phyloP scores from a whole-genome alignment of 1,284 basidiomycete species.

The Ceratobasidium sp. region DNA sequence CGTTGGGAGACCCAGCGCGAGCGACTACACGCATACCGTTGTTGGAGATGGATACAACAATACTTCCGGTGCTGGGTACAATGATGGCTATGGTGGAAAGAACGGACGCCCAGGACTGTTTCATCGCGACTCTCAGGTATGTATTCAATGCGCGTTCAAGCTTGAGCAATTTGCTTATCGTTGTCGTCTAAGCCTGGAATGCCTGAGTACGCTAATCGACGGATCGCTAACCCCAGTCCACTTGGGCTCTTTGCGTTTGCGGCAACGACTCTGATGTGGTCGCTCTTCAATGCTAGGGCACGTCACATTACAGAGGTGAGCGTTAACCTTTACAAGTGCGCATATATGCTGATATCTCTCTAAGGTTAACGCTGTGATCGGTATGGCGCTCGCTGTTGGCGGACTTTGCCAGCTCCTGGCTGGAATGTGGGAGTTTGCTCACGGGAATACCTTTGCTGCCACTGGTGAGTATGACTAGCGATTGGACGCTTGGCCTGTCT shows the following conservation, averaged over 20 bases:
- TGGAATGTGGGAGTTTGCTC: constrained; percentile 54
- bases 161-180: not conserved
- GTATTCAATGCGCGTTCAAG: not conserved
- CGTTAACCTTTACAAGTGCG: constrained; percentile 50
- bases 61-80: not conserved
- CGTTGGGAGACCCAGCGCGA: not conserved
- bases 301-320: constrained; percentile 48
- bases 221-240: constrained; percentile 42
- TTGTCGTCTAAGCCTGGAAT: constrained; percentile 18
- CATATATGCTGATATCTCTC: constrained; percentile 56
- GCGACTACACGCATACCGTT: not conserved
- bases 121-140: constrained; percentile 30
- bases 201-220: constrained; percentile 25
- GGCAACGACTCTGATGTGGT: constrained; percentile 58
- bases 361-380: constrained; percentile 58
- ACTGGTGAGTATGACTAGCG: constrained; percentile 52
- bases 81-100: constrained; percentile 12
- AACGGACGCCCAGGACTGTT: constrained; percentile 24
- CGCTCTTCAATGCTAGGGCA: constrained; percentile 51
- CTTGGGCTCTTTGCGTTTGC: constrained; percentile 49
- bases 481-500: too few relatives aligned
- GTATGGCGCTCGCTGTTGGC: constrained; percentile 54
- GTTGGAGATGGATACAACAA: not conserved
- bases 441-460: constrained; percentile 63
- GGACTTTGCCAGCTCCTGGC: constrained; percentile 60